Conservation (phyloP, 2,329 filamentous ascomycete species). For the Aspergillus ustus region DNA sequence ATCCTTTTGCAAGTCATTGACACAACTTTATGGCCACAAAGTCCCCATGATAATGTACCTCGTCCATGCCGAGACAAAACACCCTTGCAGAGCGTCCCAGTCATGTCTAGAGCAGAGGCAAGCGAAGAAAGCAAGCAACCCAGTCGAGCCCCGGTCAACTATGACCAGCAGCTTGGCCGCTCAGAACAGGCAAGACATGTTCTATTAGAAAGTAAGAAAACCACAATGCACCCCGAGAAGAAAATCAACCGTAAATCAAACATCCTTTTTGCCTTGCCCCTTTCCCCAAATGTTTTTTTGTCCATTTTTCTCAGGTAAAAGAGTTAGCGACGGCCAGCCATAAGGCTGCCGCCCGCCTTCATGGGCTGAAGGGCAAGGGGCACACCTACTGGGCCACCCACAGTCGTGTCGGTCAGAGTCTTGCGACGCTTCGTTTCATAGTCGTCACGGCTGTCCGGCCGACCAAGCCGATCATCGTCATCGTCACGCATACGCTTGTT, state of each 20-base stretch:
- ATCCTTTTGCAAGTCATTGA: slow-evolving; percentile 17
- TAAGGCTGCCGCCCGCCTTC: slow-evolving; percentile 48
- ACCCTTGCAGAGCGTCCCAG: slow-evolving; percentile 1
- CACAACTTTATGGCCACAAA: slow-evolving; percentile 14
- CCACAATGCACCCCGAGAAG: slow-evolving; percentile 23
- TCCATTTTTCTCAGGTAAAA: slow-evolving; percentile 7
- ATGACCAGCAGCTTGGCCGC: background rate
- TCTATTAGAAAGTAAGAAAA: slow-evolving; percentile 24
- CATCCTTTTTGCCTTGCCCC: slow-evolving; percentile 18
- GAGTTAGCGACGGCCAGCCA: slow-evolving; percentile 44
- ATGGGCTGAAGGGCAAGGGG: slow-evolving; percentile 48
- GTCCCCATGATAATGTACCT: slow-evolving; percentile 10
- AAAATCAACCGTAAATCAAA: slow-evolving; percentile 13
- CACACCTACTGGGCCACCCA: slow-evolving; percentile 51
- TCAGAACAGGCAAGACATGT: slow-evolving; percentile 18
- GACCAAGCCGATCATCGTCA: slow-evolving; percentile 68
- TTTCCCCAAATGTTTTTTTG: slow-evolving; percentile 14
- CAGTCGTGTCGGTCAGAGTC: slow-evolving; percentile 67
- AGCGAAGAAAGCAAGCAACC: background rate
- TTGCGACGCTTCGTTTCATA: slow-evolving; percentile 77
- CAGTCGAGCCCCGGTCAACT: background rate
- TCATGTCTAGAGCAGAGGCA: slow-evolving; percentile 10
- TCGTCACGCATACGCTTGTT: slow-evolving; percentile 69
- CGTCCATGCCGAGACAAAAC: slow-evolving; percentile 5
- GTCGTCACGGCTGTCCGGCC: slow-evolving; percentile 65